These are phyloP conservation scores for Cryptosporidium andersoni DNA, from an alignment of 169 alveolate genomes.

Conservation along the genomic window DNA sequence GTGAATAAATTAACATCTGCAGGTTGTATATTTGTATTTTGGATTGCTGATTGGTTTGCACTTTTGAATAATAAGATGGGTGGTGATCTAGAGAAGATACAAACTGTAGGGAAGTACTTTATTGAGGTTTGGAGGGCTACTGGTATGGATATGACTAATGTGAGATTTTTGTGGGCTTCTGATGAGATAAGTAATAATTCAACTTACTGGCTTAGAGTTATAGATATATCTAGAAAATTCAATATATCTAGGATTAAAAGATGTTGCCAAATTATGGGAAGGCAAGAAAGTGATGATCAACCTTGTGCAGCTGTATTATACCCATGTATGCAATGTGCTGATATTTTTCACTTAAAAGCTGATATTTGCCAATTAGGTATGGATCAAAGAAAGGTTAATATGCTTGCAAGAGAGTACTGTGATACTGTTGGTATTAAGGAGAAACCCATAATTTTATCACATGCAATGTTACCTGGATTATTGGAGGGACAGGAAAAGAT, in stretches of 20 bases:
- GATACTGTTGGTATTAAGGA: slow-evolving; percentile 82
- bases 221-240: slow-evolving; percentile 93
- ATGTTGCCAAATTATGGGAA: slow-evolving; percentile 98
- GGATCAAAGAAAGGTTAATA: slow-evolving; percentile 99
- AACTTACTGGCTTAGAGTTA: slow-evolving; percentile 95
- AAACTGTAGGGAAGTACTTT: slow-evolving; percentile 96
- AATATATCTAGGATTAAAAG: slow-evolving; percentile 92
- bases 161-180: slow-evolving; percentile 98
- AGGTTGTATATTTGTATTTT: slow-evolving; percentile 96
- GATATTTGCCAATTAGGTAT: slow-evolving; percentile 98
- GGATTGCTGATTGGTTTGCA: slow-evolving; percentile 99
- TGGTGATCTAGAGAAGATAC: slow-evolving; percentile 94
- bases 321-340: slow-evolving; percentile 98
- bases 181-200: slow-evolving; percentile 94
- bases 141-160: slow-evolving; percentile 97
- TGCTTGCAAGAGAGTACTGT: slow-evolving; percentile 96
- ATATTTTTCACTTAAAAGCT: slow-evolving; percentile 95
- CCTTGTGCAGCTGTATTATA: slow-evolving; percentile 87
- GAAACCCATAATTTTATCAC: slow-evolving; percentile 93
- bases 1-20: slow-evolving; percentile 94
- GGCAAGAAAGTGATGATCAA: slow-evolving; percentile 94
- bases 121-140: slow-evolving; percentile 99
- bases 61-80: slow-evolving; percentile 98
- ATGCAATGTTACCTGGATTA: slow-evolving; percentile 95
- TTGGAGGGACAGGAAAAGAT: slow-evolving; percentile 96